Percentiles rank a stretch among this genome's conserved stretches.
phyloP scores from a whole-genome alignment of 139 green algal species.

The Auxenochlorella pyrenoidosa region DNA sequence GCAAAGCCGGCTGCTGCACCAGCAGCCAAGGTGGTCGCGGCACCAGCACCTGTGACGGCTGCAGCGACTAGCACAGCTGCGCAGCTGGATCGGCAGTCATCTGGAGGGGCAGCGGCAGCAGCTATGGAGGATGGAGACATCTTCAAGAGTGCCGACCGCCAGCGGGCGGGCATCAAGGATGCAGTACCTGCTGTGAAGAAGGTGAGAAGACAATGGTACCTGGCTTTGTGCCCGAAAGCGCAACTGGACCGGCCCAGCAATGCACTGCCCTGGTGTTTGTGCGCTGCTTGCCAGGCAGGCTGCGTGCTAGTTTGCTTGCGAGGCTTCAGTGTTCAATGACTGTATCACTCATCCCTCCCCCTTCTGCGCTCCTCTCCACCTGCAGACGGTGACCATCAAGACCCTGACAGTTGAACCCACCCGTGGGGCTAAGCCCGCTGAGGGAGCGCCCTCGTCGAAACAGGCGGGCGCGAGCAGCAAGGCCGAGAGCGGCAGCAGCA shows the following conservation, averaged over 20 bases:
- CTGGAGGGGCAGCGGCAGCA: neutral
- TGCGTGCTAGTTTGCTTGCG: no score
- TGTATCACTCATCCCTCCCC: neutral
- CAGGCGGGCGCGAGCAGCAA: neutral
- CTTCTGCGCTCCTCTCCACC: neutral
- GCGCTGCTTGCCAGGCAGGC: no score
- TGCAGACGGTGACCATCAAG: slow-evolving; percentile 19
- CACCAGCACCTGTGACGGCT: neutral
- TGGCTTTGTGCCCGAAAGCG: no score
- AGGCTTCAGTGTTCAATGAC: neutral
- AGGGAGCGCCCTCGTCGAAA: no score
- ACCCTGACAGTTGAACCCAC: slow-evolving; percentile 1
- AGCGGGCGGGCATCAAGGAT: slow-evolving; percentile 1
- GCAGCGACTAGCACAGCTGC: neutral
- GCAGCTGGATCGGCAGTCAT: slow-evolving; percentile 7
- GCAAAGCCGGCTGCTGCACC: neutral
- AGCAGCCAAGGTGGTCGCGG: neutral
- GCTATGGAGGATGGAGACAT: slow-evolving; percentile 31
- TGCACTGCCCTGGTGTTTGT: no score
- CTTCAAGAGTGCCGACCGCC: slow-evolving; percentile 28
- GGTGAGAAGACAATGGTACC: neutral
- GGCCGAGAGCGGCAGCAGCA: neutral
- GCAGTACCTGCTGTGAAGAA: slow-evolving; percentile 7
- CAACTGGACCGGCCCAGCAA: no score
- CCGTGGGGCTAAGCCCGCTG: neutral